These are phyloP conservation scores for Effrenium voratum DNA, from an alignment of 73 alveolate species.

Conservation along the genomic window DNA sequence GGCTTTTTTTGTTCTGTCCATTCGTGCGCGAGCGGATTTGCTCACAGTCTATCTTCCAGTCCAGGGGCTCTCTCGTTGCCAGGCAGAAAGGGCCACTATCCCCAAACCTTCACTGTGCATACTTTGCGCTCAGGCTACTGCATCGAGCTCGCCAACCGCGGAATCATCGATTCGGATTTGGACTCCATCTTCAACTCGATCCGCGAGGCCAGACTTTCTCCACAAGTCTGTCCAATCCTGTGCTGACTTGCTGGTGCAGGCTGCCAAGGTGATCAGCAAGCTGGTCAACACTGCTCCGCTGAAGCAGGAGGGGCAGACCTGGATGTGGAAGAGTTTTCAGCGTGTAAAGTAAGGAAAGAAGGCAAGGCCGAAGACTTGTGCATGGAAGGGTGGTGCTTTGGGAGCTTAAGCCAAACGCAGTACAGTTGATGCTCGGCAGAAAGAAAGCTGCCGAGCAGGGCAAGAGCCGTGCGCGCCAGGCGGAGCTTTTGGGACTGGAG, in stretches of 20 bases:
- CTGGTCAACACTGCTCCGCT: conserved; percentile 88
- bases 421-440: too few relatives aligned
- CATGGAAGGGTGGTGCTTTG: background rate
- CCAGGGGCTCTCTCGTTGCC: too few relatives aligned
- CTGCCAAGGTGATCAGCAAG: conserved; percentile 75
- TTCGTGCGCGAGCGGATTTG: too few relatives aligned
- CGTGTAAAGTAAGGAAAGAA: too few relatives aligned
- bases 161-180: conserved; percentile 65
- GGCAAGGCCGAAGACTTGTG: background rate
- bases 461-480: too few relatives aligned
- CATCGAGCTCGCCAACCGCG: conserved; percentile 92
- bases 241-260: background rate
- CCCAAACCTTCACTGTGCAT: background rate
- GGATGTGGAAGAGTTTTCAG: too few relatives aligned
- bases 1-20: too few relatives aligned
- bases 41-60: too few relatives aligned
- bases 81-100: too few relatives aligned
- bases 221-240: background rate
- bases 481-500: conserved; percentile 86
- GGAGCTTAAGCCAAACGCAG: background rate
- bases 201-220: conserved; percentile 47
- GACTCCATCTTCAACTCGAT: conserved; percentile 82
- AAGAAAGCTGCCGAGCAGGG: too few relatives aligned
- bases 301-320: conserved; percentile 28
- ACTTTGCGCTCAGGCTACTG: conserved; percentile 46